Conservation (phyloP, 2,329 filamentous ascomycete species). For the Akanthomyces dipterigenus region DNA sequence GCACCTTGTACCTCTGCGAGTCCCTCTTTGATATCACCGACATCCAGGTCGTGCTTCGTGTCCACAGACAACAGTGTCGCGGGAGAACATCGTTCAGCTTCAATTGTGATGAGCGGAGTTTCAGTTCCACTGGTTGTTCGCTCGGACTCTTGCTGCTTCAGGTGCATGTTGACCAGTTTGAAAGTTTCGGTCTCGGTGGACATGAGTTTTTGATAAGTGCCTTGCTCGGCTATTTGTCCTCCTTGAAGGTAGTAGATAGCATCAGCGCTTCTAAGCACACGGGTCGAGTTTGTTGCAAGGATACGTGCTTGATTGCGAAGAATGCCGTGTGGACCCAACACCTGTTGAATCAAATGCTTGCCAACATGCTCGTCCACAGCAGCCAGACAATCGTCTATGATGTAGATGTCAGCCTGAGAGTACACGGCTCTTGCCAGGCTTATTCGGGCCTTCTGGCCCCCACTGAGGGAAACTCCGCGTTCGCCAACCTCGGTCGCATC, state of each 20-base stretch:
- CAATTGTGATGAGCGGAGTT: conserved; percentile 34
- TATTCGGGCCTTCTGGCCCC: conserved; percentile 82
- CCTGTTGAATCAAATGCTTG: conserved; percentile 80
- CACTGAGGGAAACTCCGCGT: conserved; percentile 82
- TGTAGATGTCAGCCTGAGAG: conserved; percentile 78
- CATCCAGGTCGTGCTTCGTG: conserved; percentile 47
- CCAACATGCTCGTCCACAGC: conserved; percentile 91
- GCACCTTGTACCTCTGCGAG: conserved; percentile 64
- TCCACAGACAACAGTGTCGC: conserved; percentile 22
- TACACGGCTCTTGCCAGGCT: conserved; percentile 85
- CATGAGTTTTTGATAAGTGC: conserved; percentile 77
- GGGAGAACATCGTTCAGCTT: conserved; percentile 44
- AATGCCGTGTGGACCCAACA: conserved; percentile 71
- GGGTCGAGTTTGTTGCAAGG: conserved; percentile 82
- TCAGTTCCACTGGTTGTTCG: conserved; percentile 28
- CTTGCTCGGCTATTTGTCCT: conserved; percentile 70
- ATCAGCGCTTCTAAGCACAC: conserved; percentile 74
- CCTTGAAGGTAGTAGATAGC: conserved; percentile 74
- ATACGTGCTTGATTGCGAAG: conserved; percentile 74
- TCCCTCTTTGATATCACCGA: conserved; percentile 67
- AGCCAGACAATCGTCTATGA: conserved; percentile 81
- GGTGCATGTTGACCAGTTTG: conserved; percentile 65
- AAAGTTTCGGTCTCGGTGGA: conserved; percentile 83
- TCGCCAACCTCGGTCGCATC: conserved; percentile 89
- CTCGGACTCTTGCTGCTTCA: conserved; percentile 40